Base-by-base conservation (phyloP, 2,329 filamentous ascomycete genomes). In the Lecanosticta acicola region DNA sequence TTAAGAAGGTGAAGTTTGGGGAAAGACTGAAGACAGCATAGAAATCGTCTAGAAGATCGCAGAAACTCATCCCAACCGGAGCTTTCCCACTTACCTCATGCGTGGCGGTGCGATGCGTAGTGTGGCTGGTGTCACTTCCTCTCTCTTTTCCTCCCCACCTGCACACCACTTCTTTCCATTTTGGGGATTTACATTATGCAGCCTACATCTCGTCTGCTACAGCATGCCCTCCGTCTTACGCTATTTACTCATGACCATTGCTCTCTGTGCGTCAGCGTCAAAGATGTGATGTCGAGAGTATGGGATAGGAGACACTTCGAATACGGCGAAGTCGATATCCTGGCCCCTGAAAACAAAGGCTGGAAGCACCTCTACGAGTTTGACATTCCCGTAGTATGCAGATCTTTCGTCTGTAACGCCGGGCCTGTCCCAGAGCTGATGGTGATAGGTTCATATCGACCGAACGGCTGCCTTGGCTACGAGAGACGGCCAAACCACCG, bases 361-460 rank as follows among this genome's bases (percentile, higher is more conserved):
- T 91, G 86, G 86, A 81, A 78, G 59, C 74, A 82, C 39, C 60
- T 88, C 1, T 91, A 91, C 62, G 85, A 89, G 47, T 87, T 89
- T 63, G 86, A 91, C 56, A 85, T 87, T 5, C 86, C 86, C 0
- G 86, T 90, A 60, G 85, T 90, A 71, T 5, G 17, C 4, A n/a
- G n/a, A n/a, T n/a, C n/a, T n/a, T n/a, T n/a, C n/a, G n/a, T n/a
- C n/a, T n/a, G n/a, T n/a, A n/a, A n/a, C n/a, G n/a, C n/a, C n/a
- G n/a, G n/a, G 7, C 14, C 14, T n/a, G n/a, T n/a, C n/a, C n/a
- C n/a, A n/a, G n/a, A 5, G 20, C 21, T 46, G 16, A 49, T 26
- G 9, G 14, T 24, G 19, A 4, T 48, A 78, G 76, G 69, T 83
- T 21, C 80, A 83, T 59, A 68, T 90, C 50, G 81, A 80, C 68